These are phyloP conservation scores for Kwoniella mangroviensis DNA, from an alignment of 768 basidiomycete genomes.

Conservation along the genomic window DNA sequence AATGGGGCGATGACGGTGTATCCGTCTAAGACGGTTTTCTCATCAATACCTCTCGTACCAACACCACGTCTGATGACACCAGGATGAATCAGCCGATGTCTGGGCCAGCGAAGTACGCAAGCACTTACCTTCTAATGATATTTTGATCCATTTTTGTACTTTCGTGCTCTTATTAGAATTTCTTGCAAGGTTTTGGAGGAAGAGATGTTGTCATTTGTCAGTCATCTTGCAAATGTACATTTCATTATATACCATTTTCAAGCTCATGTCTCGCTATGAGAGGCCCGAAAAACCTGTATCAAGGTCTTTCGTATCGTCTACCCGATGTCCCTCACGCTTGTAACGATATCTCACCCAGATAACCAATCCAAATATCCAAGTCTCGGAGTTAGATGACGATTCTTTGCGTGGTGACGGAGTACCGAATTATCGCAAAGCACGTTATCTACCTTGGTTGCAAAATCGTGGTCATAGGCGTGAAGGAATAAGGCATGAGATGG, in stretches of 20 bases:
- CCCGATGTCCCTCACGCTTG: background rate
- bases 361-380: background rate
- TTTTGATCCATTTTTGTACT: constrained; percentile 28
- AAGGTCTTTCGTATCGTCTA: no score
- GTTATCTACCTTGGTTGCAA: background rate
- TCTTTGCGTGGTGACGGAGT: background rate
- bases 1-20: constrained; percentile 30
- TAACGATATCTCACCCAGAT: background rate
- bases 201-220: no score
- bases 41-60: constrained; percentile 27
- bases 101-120: background rate
- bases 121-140: constrained; percentile 23
- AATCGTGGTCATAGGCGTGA: no score
- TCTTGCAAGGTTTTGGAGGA: background rate
- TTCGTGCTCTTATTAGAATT: background rate
- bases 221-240: background rate
- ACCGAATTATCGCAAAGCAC: background rate
- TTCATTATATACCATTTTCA: constrained; percentile 3
- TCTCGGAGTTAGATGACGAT: background rate
- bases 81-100: background rate
- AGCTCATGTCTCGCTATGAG: no score
- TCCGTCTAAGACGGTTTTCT: constrained; percentile 23
- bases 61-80: constrained; percentile 19
- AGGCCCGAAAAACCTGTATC: no score
- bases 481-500: background rate